phyloP scores from a whole-genome alignment of 2,329 filamentous ascomycete genomes.

The Falciphora oryzae region DNA sequence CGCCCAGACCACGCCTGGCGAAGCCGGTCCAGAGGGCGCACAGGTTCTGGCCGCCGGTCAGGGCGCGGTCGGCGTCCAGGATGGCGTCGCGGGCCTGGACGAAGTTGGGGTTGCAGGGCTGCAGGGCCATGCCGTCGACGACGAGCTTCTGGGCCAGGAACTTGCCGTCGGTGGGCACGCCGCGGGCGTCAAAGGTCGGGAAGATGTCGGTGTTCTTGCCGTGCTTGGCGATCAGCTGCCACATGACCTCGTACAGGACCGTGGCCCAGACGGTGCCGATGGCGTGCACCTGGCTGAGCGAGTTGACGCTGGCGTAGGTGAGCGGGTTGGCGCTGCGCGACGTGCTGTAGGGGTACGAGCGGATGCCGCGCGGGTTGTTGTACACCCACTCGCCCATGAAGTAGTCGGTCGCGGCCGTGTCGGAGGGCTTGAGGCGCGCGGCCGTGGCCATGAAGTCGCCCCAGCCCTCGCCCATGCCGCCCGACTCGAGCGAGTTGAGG shows the following conservation, averaged over 20 bases:
- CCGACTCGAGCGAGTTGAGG: slow-evolving; percentile 38
- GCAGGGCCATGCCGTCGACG: slow-evolving; percentile 44
- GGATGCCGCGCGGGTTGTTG: slow-evolving; percentile 38
- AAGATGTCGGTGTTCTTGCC: slow-evolving; percentile 39
- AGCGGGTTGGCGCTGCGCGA: slow-evolving; percentile 41
- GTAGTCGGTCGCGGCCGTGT: slow-evolving; percentile 41
- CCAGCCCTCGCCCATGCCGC: slow-evolving; percentile 56
- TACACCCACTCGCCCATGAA: slow-evolving; percentile 44
- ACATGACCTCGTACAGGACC: slow-evolving; percentile 50
- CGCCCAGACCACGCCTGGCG: slow-evolving; percentile 50
- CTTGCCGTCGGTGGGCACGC: slow-evolving; percentile 46
- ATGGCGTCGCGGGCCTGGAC: slow-evolving; percentile 48
- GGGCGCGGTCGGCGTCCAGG: slow-evolving; percentile 45
- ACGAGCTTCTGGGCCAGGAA: slow-evolving; percentile 48
- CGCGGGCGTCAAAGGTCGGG: slow-evolving; percentile 35
- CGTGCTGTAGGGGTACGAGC: slow-evolving; percentile 46
- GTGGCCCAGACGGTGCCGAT: slow-evolving; percentile 48
- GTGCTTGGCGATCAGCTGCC: slow-evolving; percentile 52
- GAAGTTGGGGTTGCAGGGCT: slow-evolving; percentile 51
- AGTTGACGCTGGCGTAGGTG: slow-evolving; percentile 40
- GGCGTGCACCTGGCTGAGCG: slow-evolving; percentile 34
- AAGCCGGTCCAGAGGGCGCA: slow-evolving; percentile 51
- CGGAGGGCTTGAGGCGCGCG: slow-evolving; percentile 37
- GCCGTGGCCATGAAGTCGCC: slow-evolving; percentile 49
- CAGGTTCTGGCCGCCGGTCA: slow-evolving; percentile 44